Conservation (phyloP, 2,329 filamentous ascomycete genomes). For the Nothopassalora personata region DNA sequence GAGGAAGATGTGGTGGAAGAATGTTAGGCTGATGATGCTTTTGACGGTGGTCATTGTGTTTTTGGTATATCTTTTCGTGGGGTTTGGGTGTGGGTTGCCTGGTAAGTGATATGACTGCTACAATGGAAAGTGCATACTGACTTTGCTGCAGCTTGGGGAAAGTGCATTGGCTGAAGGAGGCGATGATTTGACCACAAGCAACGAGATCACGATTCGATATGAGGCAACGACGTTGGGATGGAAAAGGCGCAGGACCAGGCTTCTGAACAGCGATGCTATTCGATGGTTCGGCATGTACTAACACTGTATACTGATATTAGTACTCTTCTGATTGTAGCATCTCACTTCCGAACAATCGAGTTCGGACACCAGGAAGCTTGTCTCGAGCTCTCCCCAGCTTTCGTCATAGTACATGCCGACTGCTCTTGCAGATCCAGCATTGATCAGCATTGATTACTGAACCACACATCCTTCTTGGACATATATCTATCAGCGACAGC, state of each 20-base stretch:
- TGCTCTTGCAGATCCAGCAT: neutral
- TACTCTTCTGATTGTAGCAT: neutral
- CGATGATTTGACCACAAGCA: neutral
- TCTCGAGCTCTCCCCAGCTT: neutral
- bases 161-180: slow-evolving; percentile 18
- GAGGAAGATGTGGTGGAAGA: slow-evolving; percentile 99
- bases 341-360: neutral
- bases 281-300: neutral
- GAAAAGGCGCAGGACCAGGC: neutral
- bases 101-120: slow-evolving; percentile 34
- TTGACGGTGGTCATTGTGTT: slow-evolving; percentile 67
- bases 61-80: slow-evolving; percentile 64
- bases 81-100: slow-evolving; percentile 66
- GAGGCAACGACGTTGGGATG: neutral
- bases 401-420: neutral
- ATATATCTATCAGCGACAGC: neutral
- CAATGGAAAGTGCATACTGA: neutral
- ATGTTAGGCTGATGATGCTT: slow-evolving; percentile 87
- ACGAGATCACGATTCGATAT: slow-evolving; percentile 1
- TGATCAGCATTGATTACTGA: neutral
- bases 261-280: neutral
- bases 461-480: neutral
- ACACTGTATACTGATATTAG: neutral
- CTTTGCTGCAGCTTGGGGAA: slow-evolving; percentile 22
- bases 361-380: slow-evolving; percentile 1